phyloP scores from a whole-genome alignment of 1,284 basidiomycete genomes.

The Ustilago xerochloae region DNA sequence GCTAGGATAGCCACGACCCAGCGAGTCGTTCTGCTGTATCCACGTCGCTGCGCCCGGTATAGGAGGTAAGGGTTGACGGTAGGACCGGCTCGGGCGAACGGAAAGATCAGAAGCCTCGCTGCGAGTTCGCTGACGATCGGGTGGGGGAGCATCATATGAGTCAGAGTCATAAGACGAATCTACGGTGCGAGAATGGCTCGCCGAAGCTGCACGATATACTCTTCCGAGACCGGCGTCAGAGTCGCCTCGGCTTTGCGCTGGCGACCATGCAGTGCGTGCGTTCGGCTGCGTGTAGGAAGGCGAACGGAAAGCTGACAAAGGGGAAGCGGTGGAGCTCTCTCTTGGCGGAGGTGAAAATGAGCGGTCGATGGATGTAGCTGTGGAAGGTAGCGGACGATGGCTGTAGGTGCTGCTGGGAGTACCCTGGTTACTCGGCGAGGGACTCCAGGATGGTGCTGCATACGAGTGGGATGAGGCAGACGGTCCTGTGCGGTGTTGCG shows the following conservation, averaged over 20 bases:
- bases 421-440: conserved; percentile 19
- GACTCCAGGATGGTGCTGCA: conserved; percentile 37
- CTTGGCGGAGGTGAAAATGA: conserved; percentile 40
- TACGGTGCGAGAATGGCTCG: conserved; percentile 18
- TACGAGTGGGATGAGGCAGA: conserved; percentile 22
- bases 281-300: conserved; percentile 25
- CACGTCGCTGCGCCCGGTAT: conserved; percentile 13
- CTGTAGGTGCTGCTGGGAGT: conserved; percentile 32
- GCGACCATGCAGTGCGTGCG: conserved; percentile 20
- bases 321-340: conserved; percentile 22
- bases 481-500: conserved; percentile 13
- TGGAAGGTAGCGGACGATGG: conserved; percentile 39
- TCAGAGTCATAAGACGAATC: conserved; percentile 36
- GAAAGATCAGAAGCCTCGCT: conserved; percentile 43
- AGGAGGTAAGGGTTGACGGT: conserved; percentile 41
- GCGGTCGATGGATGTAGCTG: conserved; percentile 20
- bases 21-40: background rate
- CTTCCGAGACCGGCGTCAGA: conserved; percentile 5
- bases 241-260: conserved; percentile 1
- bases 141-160: conserved; percentile 1
- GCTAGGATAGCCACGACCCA: conserved; percentile 12
- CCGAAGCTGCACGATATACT: conserved; percentile 20
- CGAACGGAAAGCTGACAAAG: conserved; percentile 33
- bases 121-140: conserved; percentile 29
- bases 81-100: conserved; percentile 12